A percentile compares a stretch with the other conserved stretches of the same genome.
Conservation (phyloP, 1,139 yeast species). For the Geotrichum carabidarum region DNA sequence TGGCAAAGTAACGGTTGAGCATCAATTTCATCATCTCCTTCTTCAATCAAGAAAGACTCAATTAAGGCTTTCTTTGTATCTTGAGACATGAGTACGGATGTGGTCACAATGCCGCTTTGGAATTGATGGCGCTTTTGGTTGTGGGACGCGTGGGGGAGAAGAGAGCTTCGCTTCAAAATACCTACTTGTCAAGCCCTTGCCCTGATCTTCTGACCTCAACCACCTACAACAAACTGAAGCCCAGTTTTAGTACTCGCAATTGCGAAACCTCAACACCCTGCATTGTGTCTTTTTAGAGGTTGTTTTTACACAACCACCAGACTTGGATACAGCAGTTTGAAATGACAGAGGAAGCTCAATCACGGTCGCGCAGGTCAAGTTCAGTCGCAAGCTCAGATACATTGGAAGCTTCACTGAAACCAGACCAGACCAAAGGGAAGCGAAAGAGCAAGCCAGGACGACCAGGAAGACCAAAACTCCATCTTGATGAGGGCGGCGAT, state of each 20-base stretch:
- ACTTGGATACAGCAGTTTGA: neutral
- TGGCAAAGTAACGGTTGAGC: neutral
- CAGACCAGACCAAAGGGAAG: conserved; percentile 1
- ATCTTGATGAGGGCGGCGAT: neutral
- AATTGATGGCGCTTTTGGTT: neutral
- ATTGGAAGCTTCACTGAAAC: neutral
- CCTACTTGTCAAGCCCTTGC: no score
- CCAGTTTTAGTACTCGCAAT: no score
- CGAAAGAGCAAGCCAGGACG: neutral
- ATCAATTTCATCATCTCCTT: neutral
- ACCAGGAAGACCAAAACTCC: conserved; percentile 13
- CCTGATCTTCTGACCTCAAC: no score
- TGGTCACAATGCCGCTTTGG: no score
- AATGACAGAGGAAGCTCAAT: neutral
- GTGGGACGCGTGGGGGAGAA: neutral
- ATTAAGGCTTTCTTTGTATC: no score
- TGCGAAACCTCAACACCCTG: no score
- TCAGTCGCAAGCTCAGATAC: neutral
- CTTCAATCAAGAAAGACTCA: neutral
- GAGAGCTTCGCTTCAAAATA: no score
- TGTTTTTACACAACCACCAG: no score
- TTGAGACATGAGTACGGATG: no score
- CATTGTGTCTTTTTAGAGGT: no score
- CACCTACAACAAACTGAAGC: no score
- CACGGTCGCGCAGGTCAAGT: neutral